Base-by-base conservation (phyloP, 805 yeast species). In the Candida oleophila region DNA sequence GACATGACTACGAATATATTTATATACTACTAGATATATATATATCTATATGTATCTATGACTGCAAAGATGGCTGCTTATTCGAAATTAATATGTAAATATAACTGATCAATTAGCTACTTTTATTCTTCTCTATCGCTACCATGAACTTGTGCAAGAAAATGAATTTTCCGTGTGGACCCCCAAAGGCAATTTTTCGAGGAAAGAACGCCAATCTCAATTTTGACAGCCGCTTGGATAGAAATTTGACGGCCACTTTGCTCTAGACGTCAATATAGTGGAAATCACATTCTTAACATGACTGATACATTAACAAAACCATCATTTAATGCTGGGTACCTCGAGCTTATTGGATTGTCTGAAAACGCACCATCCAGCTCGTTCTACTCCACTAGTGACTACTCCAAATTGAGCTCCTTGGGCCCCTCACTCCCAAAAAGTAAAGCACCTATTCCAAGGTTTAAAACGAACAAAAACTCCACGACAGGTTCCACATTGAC, bases 391-490 rank as follows among this genome's bases (percentile, higher is more conserved):
- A 58, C 73, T 3, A 54, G 60, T 3, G 65, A 69, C 18, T 64
- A 66, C 44, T 43, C 47, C 43, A 55, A 54, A 28, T 49, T 71
- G 22, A 55, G 49, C 54, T 65, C 64, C 22, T 64, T 62, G 59
- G 76, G 81, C 19, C 80, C 81, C 9, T 66, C 77, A 20, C 68
- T 81, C 37, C 83, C 85, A 41, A 62, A 71, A 16, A 55, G 78
- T 36, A 68, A 69, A 42, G 68, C 48, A 25, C 54, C 57, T 0
- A 72, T 64, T 54, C 76, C 69, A 54, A 16, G 39, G 14, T 12
- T 67, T 48, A 22, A 22, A 18, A 9, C 39, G 21, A 57, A 59
- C 22, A 61, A 59, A 20, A 50, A 48, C 11, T 55, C 54, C 40
- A 41, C 43, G 9, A 55, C 49, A 28, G 47, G 44, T 11, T 20